Conservation (phyloP, 139 green algal genomes). For the Asterochloris sp. region DNA sequence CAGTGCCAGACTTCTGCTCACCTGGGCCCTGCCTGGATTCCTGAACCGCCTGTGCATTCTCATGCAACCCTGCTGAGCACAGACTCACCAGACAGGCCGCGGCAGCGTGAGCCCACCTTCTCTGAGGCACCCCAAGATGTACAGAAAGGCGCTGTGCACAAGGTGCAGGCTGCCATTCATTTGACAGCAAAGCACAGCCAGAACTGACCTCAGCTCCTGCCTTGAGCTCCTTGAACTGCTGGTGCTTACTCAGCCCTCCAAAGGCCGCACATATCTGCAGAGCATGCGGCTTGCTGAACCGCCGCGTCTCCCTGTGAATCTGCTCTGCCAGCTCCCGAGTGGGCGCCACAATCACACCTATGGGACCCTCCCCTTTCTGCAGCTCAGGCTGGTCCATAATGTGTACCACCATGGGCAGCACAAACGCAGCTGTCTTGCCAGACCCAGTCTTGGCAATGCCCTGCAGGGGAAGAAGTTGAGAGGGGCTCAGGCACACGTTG, state of each 20-base stretch:
- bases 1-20: too few relatives aligned
- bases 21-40: too few relatives aligned
- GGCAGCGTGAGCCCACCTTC: too few relatives aligned
- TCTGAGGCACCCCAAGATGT: too few relatives aligned
- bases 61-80: too few relatives aligned
- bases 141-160: too few relatives aligned
- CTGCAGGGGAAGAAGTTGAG: conserved; percentile 20
- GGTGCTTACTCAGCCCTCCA: conserved; percentile 88
- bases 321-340: conserved; percentile 92
- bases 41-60: too few relatives aligned
- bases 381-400: conserved; percentile 72
- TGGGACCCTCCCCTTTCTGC: conserved; percentile 74
- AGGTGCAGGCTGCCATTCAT: too few relatives aligned
- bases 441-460: conserved; percentile 84
- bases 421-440: conserved; percentile 87
- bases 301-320: conserved; percentile 79
- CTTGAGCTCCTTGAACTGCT: conserved; percentile 93
- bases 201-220: conserved; percentile 49
- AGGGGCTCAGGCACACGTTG: too few relatives aligned
- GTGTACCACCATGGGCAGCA: conserved; percentile 83
- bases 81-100: too few relatives aligned
- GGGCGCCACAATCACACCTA: conserved; percentile 82
- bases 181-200: too few relatives aligned
- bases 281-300: conserved; percentile 43
- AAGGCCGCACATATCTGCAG: conserved; percentile 76